Evolutionary conservation across 1,284 basidiomycete genomes (phyloP).

Genomic region (Apiotrichum brassicae): DNA sequence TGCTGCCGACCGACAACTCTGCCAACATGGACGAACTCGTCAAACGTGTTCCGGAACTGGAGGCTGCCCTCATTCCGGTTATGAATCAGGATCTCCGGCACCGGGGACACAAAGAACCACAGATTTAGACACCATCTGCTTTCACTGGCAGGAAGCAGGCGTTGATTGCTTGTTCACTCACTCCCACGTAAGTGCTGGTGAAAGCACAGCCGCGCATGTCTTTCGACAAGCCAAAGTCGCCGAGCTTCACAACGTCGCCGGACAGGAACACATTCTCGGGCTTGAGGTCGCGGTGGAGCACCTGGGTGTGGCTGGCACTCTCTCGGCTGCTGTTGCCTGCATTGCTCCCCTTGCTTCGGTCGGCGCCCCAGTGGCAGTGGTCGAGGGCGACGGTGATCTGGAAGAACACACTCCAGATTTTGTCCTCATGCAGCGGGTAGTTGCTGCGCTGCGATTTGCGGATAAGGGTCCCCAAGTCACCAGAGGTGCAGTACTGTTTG

Average conservation of each 20-base stretch:
- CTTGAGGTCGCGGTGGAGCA: conserved; percentile 90
- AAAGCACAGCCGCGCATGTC: conserved; percentile 79
- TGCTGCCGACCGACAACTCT: too few species aligned
- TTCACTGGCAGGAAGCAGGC: too few species aligned
- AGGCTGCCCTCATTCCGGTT: too few species aligned
- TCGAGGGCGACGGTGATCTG: conserved; percentile 86
- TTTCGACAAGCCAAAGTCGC: conserved; percentile 93
- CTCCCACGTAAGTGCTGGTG: conserved; percentile 93
- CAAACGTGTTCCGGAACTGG: too few species aligned
- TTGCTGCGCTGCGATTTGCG: conserved; percentile 51
- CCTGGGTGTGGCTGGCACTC: conserved; percentile 50
- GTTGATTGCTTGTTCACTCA: conserved; percentile 48
- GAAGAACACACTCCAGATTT: conserved; percentile 89
- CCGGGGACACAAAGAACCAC: too few species aligned
- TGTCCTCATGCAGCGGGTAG: conserved; percentile 75
- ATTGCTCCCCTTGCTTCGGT: conserved; percentile 14
- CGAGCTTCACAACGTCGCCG: conserved; percentile 68
- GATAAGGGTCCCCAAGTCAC: conserved; percentile 81
- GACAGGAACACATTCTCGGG: conserved; percentile 68
- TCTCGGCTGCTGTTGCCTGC: neutral
- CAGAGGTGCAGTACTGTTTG: conserved; percentile 74
- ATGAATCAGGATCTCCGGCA: too few species aligned
- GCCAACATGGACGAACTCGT: too few species aligned
- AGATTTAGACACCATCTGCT: too few species aligned
- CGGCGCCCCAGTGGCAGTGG: conserved; percentile 66